These are phyloP conservation scores for Apiospora kogelbergensis DNA, from an alignment of 2,329 filamentous ascomycete species.

Conservation along the genomic window DNA sequence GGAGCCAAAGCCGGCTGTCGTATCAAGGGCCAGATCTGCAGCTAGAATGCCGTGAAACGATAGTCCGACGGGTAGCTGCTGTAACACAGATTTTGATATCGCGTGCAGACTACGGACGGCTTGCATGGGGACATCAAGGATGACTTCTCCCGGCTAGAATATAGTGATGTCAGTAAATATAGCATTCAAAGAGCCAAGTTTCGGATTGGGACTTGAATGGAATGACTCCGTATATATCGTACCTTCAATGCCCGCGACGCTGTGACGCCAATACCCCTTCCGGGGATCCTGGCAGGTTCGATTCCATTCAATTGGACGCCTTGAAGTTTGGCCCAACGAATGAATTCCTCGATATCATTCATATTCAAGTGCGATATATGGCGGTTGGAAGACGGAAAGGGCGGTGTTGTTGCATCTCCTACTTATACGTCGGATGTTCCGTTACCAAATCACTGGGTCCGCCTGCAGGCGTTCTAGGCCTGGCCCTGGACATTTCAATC, in stretches of 20 bases:
- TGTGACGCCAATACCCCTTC: slow-evolving; percentile 6
- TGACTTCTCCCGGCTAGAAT: slow-evolving; percentile 5
- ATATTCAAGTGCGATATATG: not conserved
- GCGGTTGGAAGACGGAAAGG: not conserved
- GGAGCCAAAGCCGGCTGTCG: not conserved
- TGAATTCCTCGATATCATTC: not conserved
- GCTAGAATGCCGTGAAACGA: slow-evolving; percentile 12
- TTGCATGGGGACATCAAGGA: slow-evolving; percentile 10
- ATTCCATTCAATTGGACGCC: slow-evolving; percentile 2
- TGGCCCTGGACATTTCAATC: not conserved
- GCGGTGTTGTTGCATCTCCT: not conserved
- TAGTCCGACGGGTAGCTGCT: not conserved
- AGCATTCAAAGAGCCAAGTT: not conserved
- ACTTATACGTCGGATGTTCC: not conserved
- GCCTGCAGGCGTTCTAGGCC: not conserved
- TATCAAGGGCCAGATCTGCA: slow-evolving; percentile 9
- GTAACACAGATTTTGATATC: not conserved
- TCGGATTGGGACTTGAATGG: not conserved
- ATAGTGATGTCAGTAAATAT: not conserved
- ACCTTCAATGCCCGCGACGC: slow-evolving; percentile 10
- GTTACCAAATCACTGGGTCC: not conserved
- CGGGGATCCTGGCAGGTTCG: not conserved
- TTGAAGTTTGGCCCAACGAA: not conserved
- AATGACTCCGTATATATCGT: not conserved
- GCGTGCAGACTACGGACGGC: slow-evolving; percentile 8